Evolutionary conservation across 441 rosid species (phyloP).

Genomic region (Gossypium aridum): DNA sequence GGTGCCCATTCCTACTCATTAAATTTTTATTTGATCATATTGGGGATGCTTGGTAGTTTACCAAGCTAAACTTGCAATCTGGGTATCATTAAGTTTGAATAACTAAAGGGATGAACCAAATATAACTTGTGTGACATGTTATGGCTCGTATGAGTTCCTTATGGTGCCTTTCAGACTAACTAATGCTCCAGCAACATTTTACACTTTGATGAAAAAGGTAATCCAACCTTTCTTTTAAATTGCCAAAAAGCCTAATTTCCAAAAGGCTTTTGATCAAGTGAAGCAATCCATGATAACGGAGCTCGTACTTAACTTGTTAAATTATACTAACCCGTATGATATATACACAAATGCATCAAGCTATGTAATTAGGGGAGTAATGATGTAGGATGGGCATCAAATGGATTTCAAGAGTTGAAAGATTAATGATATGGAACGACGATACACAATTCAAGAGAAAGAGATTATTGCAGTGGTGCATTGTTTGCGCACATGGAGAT

Average conservation of each 20-base stretch:
- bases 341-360: too few species aligned
- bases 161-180: neutral
- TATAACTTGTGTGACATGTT: neutral
- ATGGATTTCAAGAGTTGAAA: too few species aligned
- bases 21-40: neutral
- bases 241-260: neutral
- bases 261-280: too few species aligned
- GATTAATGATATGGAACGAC: too few species aligned
- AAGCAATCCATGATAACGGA: too few species aligned
- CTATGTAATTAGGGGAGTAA: too few species aligned
- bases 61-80: neutral
- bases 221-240: neutral
- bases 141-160: neutral
- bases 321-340: too few species aligned
- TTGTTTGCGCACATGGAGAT: too few species aligned
- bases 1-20: neutral
- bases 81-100: neutral
- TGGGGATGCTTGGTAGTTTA: neutral
- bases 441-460: too few species aligned
- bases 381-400: too few species aligned
- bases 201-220: neutral
- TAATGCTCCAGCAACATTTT: neutral
- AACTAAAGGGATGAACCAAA: neutral
- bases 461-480: too few species aligned
- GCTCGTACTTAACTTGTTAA: too few species aligned